A percentile compares a stretch with the other conserved stretches of the same genome.
These are phyloP conservation scores for Lentinula lateritia DNA, from an alignment of 768 basidiomycete genomes.

Conservation along the genomic window DNA sequence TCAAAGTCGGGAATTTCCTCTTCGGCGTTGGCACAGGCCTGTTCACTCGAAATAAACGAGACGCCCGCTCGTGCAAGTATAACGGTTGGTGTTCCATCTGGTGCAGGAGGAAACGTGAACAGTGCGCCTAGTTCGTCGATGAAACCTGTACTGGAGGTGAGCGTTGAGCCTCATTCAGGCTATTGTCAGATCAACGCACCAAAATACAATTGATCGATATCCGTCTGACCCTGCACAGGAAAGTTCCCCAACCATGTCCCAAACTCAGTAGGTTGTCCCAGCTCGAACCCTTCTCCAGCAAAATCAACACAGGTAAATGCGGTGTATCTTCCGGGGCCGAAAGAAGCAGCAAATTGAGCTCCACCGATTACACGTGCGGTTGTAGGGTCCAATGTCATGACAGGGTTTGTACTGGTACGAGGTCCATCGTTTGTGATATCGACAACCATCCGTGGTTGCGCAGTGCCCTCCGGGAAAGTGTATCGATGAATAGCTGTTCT, in stretches of 20 bases:
- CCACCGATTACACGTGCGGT: slow-evolving; percentile 43
- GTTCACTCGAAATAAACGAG: slow-evolving; percentile 54
- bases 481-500: slow-evolving; percentile 57
- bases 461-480: slow-evolving; percentile 44
- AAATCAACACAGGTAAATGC: slow-evolving; percentile 61
- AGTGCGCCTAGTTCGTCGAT: slow-evolving; percentile 10
- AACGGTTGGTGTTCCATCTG: slow-evolving; percentile 27
- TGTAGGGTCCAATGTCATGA: slow-evolving; percentile 42
- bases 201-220: slow-evolving; percentile 3
- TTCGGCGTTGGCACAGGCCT: slow-evolving; percentile 58
- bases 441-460: slow-evolving; percentile 46
- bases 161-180: not conserved
- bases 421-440: slow-evolving; percentile 63
- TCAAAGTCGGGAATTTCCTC: slow-evolving; percentile 55
- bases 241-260: slow-evolving; percentile 36
- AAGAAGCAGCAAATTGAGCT: slow-evolving; percentile 45
- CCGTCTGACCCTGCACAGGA: slow-evolving; percentile 1
- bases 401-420: slow-evolving; percentile 42
- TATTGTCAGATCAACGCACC: not conserved
- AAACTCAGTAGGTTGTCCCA: slow-evolving; percentile 46
- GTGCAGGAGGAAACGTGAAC: slow-evolving; percentile 41
- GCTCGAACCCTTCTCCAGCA: slow-evolving; percentile 43
- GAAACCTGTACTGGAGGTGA: not conserved
- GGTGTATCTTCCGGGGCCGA: slow-evolving; percentile 55
- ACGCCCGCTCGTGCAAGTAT: slow-evolving; percentile 58